Evolutionary conservation across 2,329 filamentous ascomycete genomes (phyloP), one percentile per base, ranked within the genome.

Genomic region (Pezicula neosporulosa): DNA sequence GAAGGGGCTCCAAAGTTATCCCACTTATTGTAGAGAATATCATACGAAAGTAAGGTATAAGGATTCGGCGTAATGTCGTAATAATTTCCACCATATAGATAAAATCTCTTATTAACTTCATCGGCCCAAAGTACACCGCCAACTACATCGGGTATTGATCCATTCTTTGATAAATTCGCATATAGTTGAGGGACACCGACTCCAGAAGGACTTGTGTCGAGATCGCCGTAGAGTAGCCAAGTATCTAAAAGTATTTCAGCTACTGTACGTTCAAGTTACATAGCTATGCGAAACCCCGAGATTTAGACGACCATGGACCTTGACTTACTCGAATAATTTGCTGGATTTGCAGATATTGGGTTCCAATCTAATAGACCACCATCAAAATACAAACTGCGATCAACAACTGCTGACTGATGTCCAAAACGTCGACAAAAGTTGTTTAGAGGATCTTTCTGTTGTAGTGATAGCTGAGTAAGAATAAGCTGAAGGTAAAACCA

Each of bases 41-140:
- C 83, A 66, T 83, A 86, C 5, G 72, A 70, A 67, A 78, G 82
- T 27, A 86, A 73, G 19, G 67, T 67, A 49, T 78, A 77, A 0
- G 72, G 63, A 36, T 71, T 67, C 0, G 80, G 77, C 2, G 70
- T 62, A 27, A 69, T 62, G 13, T 60, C 62, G 52, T 65, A 64
- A 57, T 76, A 80, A 55, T 85, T 78, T 43, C 83, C 83, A 10
- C 83, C 83, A 59, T 79, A 86, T 2, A 82, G 70, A 61, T 83
- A 86, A 46, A 87, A 75, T 41, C 76, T 72, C 62, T 85, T 84
- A 67, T 87, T 86, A 37, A 82, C 72, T 24, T 76, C 70, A 62
- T 86, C 83, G 7, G 75, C 70, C 82, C 82, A 86, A 12, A 86
- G 67, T 3, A 76, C 63, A 10, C 74, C 75, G 24, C 75, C 72